Base-by-base conservation (phyloP, 2,329 filamentous ascomycete species). In the Fusarium ambrosium region DNA sequence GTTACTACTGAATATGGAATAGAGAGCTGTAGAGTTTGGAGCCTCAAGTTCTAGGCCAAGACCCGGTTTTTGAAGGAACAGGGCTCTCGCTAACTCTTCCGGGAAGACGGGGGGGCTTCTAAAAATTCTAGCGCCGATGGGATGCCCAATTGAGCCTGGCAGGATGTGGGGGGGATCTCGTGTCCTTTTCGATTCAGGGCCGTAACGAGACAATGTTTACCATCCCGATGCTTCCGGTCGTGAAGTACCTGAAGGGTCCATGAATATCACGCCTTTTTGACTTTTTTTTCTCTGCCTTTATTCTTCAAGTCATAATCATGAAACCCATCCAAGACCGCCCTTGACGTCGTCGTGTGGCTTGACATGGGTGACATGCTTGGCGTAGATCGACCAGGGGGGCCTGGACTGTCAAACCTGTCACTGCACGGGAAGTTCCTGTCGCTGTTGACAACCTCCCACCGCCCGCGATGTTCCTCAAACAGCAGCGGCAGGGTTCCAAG, bases 61-160 rank as follows among this genome's bases (percentile, higher is more conserved):
- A 62, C 66, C 56, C 41, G 45, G 27, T 29, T 43, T 66, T 55
- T 32, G 48, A 41, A 24, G 18, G 43, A 24, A 24, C 16, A 53
- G 24, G 22, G 16, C 18, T 6, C 48, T 55, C 55, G 22, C 72
- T 74, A 72, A 65, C 64, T 48, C 18, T 72, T 74, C 51, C 77
- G 4, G 37, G 69, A 67, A 72, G 61, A n/a, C 11, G n/a, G 16
- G n/a, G 16, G 61, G 29, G 24, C 39, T 75, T 77, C 68, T 22
- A 64, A 69, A 74, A 71, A 53, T 79, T 78, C 77, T 79, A 79
- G 77, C 77, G 77, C 60, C 48, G 69, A 71, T 72, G 55, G 16
- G 32, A n/a, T 13, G 22, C 62, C 72, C 14, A 66, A 70, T 70
- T 55, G 51, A 72, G 68, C 22, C 71, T 65, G 63, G 68, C 61